Percentiles rank a stretch among this genome's conserved stretches.
Evolutionary conservation across 352 stramenopile genomes (phyloP).

Genomic region (Peronosclerospora sorghi): DNA sequence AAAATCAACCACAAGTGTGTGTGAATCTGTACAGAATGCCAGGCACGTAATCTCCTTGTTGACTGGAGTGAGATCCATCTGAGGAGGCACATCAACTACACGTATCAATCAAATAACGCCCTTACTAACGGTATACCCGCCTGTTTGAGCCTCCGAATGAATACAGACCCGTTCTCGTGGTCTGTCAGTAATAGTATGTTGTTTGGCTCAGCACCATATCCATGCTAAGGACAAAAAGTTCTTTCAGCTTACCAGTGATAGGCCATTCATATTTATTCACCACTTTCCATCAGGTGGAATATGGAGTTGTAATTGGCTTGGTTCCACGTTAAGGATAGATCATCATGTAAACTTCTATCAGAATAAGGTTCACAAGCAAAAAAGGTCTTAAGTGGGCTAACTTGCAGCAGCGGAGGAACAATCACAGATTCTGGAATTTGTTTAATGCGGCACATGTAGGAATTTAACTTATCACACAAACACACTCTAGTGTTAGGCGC

Average conservation of each 20-base stretch:
- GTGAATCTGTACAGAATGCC: conserved; percentile 34
- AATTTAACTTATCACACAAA: no score
- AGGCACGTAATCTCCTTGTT: conserved; percentile 33
- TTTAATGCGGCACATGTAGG: no score
- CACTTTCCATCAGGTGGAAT: conserved; percentile 17
- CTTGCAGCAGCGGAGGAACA: conserved; percentile 39
- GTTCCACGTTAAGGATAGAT: conserved; percentile 29
- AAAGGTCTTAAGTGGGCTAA: conserved; percentile 39
- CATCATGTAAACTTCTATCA: conserved; percentile 32
- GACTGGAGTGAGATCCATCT: conserved; percentile 24
- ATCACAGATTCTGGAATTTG: conserved; percentile 20
- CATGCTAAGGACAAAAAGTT: conserved; percentile 24
- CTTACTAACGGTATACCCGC: conserved; percentile 37
- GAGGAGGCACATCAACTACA: conserved; percentile 27
- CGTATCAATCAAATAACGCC: conserved; percentile 47
- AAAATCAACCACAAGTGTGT: conserved; percentile 43
- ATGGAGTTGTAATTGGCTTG: conserved; percentile 29
- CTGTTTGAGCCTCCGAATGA: conserved; percentile 51
- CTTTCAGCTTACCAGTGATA: conserved; percentile 52
- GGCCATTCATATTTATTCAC: conserved; percentile 75
- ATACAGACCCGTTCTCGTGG: conserved; percentile 38
- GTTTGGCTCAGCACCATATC: conserved; percentile 23
- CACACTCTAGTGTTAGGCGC: no score
- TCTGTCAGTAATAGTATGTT: conserved; percentile 45
- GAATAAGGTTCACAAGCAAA: conserved; percentile 31